Evolutionary conservation across 1,284 basidiomycete genomes (phyloP).

Genomic region (Ganoderma leucocontextum): DNA sequence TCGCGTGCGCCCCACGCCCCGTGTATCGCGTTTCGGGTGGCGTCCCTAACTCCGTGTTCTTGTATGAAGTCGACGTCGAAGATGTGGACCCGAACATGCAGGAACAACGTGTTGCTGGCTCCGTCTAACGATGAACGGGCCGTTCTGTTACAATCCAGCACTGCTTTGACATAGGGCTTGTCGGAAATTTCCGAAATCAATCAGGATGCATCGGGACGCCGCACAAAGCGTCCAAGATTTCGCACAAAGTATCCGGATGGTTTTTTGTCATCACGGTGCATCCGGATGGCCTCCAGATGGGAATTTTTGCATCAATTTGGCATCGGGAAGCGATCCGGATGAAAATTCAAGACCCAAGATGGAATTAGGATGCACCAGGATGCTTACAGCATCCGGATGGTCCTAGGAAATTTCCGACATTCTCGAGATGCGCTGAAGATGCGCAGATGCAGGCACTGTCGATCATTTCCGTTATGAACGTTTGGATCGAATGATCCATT

Average conservation of each 20-base stretch:
- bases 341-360: too few species aligned
- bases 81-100: background rate
- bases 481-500: background rate
- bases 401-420: too few species aligned
- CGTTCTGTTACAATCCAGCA: background rate
- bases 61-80: background rate
- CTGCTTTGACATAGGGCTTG: background rate
- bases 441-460: conserved; percentile 1
- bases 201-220: too few species aligned
- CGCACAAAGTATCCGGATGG: too few species aligned
- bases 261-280: too few species aligned
- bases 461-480: conserved; percentile 1
- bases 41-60: background rate
- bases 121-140: background rate
- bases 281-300: too few species aligned
- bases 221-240: too few species aligned
- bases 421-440: background rate
- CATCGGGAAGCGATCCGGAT: too few species aligned
- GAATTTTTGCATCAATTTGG: too few species aligned
- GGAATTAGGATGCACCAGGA: too few species aligned
- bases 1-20: background rate
- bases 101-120: background rate
- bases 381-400: too few species aligned
- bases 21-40: background rate
- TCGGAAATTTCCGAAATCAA: too few species aligned